These are phyloP conservation scores for Acer yangbiense DNA, from an alignment of 345 rosid species.

Conservation along the genomic window DNA sequence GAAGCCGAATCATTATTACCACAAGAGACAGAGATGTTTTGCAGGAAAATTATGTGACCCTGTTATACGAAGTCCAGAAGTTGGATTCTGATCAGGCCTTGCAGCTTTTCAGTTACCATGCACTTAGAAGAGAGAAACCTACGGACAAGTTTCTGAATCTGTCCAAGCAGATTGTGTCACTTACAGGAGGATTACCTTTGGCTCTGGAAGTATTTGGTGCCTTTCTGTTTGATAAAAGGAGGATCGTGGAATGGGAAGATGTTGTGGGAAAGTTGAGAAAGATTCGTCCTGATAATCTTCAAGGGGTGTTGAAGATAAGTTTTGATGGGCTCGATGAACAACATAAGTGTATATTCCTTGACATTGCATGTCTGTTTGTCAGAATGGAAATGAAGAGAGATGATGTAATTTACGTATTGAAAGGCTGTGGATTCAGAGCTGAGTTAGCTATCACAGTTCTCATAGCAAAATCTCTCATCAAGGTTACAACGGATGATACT, in stretches of 20 bases:
- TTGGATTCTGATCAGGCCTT: slow-evolving; percentile 39
- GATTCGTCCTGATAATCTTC: slow-evolving; percentile 38
- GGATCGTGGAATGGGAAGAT: slow-evolving; percentile 49
- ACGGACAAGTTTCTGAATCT: slow-evolving; percentile 19
- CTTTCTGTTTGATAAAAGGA: slow-evolving; percentile 50
- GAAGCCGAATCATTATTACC: slow-evolving; percentile 59
- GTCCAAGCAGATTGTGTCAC: slow-evolving; percentile 45
- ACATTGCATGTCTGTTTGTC: slow-evolving; percentile 66
- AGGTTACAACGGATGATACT: slow-evolving; percentile 23
- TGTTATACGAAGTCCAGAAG: slow-evolving; percentile 49
- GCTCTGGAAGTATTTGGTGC: slow-evolving; percentile 82
- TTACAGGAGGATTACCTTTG: slow-evolving; percentile 57
- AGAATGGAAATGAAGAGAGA: slow-evolving; percentile 43
- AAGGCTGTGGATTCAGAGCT: slow-evolving; percentile 58
- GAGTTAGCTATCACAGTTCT: slow-evolving; percentile 52
- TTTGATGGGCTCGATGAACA: slow-evolving; percentile 50
- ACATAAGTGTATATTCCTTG: slow-evolving; percentile 58
- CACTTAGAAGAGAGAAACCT: slow-evolving; percentile 57
- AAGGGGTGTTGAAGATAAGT: slow-evolving; percentile 51
- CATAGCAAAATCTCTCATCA: slow-evolving; percentile 55
- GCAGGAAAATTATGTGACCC: slow-evolving; percentile 27
- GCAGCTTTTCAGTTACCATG: slow-evolving; percentile 61
- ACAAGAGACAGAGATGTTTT: slow-evolving; percentile 51
- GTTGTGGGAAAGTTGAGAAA: slow-evolving; percentile 43
- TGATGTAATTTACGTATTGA: slow-evolving; percentile 48